Conservation (phyloP, 2,329 filamentous ascomycete genomes). For the Aspergillus fumigatiaffinis region DNA sequence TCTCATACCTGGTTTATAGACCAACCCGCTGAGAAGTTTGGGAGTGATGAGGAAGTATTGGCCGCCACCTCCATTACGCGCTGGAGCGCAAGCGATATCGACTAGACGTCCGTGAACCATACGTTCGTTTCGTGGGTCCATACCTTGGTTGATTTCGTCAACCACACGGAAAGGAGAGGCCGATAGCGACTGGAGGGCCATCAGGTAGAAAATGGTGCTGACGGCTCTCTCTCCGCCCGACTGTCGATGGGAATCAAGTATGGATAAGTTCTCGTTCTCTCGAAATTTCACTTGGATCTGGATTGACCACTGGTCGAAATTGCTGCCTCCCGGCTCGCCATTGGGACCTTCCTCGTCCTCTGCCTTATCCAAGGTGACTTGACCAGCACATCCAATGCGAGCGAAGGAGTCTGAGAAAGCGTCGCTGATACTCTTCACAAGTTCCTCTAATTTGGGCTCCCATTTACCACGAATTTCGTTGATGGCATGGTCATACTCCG, state of each 20-base stretch:
- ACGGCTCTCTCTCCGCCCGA: constrained; percentile 95
- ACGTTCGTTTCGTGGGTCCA: constrained; percentile 97
- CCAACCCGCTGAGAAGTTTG: constrained; percentile 80
- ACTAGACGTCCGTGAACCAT: constrained; percentile 99
- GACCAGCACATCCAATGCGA: constrained; percentile 88
- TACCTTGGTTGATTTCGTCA: constrained; percentile 99
- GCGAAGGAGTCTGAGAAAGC: constrained; percentile 92
- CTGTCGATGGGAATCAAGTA: constrained; percentile 87
- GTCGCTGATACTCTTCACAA: constrained; percentile 78
- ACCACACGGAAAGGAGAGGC: constrained; percentile 96
- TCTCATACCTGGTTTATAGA: constrained; percentile 87
- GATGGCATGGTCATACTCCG: constrained; percentile 57
- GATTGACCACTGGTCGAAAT: constrained; percentile 92
- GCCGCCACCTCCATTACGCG: constrained; percentile 49
- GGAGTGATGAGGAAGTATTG: constrained; percentile 97
- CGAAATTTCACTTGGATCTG: constrained; percentile 95
- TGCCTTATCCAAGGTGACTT: constrained; percentile 79
- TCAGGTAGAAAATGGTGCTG: constrained; percentile 97
- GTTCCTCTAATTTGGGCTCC: constrained; percentile 76
- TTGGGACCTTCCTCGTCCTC: constrained; percentile 32
- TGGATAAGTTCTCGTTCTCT: constrained; percentile 75
- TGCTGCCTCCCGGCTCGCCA: constrained; percentile 48
- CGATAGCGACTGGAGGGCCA: constrained; percentile 92
- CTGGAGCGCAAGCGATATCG: constrained; percentile 75
- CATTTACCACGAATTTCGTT: constrained; percentile 64